Base-by-base conservation (phyloP, 2,329 filamentous ascomycete genomes). In the Pestalotiopsis sp. region DNA sequence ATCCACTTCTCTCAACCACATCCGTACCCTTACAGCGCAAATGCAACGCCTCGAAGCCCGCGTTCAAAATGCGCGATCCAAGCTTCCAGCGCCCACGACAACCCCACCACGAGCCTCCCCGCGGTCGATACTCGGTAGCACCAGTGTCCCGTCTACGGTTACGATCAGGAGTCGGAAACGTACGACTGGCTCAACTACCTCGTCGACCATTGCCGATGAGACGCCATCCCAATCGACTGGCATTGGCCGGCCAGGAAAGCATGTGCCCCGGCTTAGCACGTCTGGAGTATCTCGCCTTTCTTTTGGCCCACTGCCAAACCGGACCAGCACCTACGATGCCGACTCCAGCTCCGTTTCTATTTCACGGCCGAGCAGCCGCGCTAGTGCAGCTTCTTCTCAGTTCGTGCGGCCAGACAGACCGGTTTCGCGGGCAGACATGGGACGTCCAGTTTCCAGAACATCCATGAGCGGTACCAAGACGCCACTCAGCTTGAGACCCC, bases 11-110 rank as follows among this genome's bases (percentile, higher is more conserved):
- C 88, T 99, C 64, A 92, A 93, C 73, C 96, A 99, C 79, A 97
- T 99, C 76, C 93, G 95, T 72, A 92, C 92, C 38, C 90, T 99
- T 72, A 97, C 97, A 69, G 95, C 94, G 36, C 96, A 98, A 82
- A 98, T 98, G 94, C 94, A 98, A 81, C 93, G 94, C 73, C 90
- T 99, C 70, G 96, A 98, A 80, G 93, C 96, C 71, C 90, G 96
- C 59, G 95, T 99, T 11, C 94, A 98, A 70, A 94, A 92, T 27
- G 96, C 92, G 20, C 91, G 94, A 73, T 98, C 95, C 52, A 97
- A 96, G 81, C 88, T 99, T 23, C 96, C 96, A 2, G 93, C 92
- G 1, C 93, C 95, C 2, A 86, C 89, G 7, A 87, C 85, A 67
- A 96, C 92, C 0, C 94, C 95, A 4, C 94, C 95, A 20, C 90